Percentiles rank a stretch among this genome's conserved stretches.
These are phyloP conservation scores for Flagelloscypha sp. DNA, from an alignment of 768 basidiomycete genomes.

Conservation along the genomic window DNA sequence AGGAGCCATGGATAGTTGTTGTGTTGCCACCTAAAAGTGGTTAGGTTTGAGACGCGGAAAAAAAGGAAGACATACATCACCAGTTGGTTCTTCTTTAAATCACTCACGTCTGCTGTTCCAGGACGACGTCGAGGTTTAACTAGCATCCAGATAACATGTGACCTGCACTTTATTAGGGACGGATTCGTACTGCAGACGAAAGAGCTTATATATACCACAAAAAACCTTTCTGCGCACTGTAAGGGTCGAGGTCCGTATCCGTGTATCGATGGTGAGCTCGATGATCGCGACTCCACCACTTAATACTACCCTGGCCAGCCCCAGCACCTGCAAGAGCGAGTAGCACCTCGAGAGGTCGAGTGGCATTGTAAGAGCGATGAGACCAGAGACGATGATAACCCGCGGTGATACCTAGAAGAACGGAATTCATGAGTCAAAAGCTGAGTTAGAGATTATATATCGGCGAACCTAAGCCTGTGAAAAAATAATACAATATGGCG, in stretches of 20 bases:
- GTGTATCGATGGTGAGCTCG: slow-evolving; percentile 46
- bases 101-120: slow-evolving; percentile 42
- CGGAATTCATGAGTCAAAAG: too few relatives aligned
- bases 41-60: slow-evolving; percentile 2
- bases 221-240: slow-evolving; percentile 44
- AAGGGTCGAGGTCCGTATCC: slow-evolving; percentile 52
- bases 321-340: slow-evolving; percentile 38
- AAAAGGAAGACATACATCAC: too few relatives aligned
- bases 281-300: slow-evolving; percentile 51
- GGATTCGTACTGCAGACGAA: too few relatives aligned
- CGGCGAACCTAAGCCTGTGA: too few relatives aligned
- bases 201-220: too few relatives aligned
- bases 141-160: slow-evolving; percentile 48
- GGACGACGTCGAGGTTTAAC: slow-evolving; percentile 39
- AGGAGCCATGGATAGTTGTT: slow-evolving; percentile 35
- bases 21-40: slow-evolving; percentile 40
- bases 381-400: slow-evolving; percentile 52
- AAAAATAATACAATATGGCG: slow-evolving; percentile 30
- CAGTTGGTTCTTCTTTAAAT: slow-evolving; percentile 36
- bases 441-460: too few relatives aligned
- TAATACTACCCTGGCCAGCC: slow-evolving; percentile 46
- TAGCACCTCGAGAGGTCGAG: slow-evolving; percentile 36
- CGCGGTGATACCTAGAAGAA: slow-evolving; percentile 22
- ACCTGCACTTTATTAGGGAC: too few relatives aligned
- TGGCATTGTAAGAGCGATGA: slow-evolving; percentile 47